Base-by-base conservation (phyloP, 495 filamentous ascomycete genomes). In the Friedmanniomyces simplex region DNA sequence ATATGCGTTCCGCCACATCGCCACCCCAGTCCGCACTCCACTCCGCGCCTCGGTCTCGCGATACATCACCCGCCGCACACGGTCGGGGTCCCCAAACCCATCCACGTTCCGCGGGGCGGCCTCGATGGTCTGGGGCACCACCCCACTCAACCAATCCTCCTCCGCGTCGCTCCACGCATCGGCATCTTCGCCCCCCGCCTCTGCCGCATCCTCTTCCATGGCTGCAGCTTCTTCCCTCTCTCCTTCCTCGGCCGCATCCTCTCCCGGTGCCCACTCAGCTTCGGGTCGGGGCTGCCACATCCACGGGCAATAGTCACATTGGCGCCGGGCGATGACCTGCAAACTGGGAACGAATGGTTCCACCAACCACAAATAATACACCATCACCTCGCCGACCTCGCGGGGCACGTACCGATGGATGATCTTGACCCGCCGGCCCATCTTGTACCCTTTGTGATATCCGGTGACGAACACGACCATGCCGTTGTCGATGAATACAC, bases 381-480 rank as follows among this genome's bases (percentile, higher is more conserved):
- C 52, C 21, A 54, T 32, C 25, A 54, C 42, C 21, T 54, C 52
- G 34, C 34, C 52, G 2, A 54, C 52, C 34, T 54, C 52, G 5
- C 25, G n/a, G 1, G 52, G 52, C 32, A 54, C 32, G 25, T 5
- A 59, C 37, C 50, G 36, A 41, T 59, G 41, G 32, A 59, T 47
- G 50, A 54, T 47, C 50, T 54, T 59, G 13, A 54, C 3, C 2
- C 43, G 8, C 14, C 25, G 16, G 26, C 41, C 55, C 14, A 25
- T 16, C 1, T 13, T 41, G 43, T 28, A 54, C 13, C 57, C 57
- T 41, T 59, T 59, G 39, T 59, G 50, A 21, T 59, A 59, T 32
- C 2, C 6, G 1, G 50, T 59, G n/a, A 50, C 57, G 26, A 59
- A 54, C 50, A 47, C 57, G 4, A 59, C 50, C 57, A 54, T 43